Evolutionary conservation across 805 yeast genomes (phyloP).

Genomic region (Cyberlindnera suaveolens): DNA sequence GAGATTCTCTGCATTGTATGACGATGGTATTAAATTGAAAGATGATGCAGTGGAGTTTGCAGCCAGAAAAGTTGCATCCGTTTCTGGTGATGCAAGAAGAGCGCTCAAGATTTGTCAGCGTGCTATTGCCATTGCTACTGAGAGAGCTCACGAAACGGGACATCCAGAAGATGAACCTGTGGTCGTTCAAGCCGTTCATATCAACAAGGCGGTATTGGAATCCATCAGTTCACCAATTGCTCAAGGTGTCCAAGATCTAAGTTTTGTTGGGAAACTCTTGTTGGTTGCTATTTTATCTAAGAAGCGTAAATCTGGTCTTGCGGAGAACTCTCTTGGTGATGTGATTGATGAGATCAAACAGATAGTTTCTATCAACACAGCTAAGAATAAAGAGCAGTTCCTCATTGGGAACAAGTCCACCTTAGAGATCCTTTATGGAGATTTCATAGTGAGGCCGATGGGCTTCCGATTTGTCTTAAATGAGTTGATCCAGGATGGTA

Average conservation of each 20-base stretch:
- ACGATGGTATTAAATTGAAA: slow-evolving; percentile 32
- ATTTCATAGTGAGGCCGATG: slow-evolving; percentile 41
- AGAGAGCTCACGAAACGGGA: slow-evolving; percentile 2
- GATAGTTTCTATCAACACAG: slow-evolving; percentile 36
- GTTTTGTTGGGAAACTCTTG: slow-evolving; percentile 67
- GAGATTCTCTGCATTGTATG: slow-evolving; percentile 47
- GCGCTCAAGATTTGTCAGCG: slow-evolving; percentile 83
- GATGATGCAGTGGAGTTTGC: slow-evolving; percentile 87
- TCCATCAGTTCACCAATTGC: slow-evolving; percentile 71
- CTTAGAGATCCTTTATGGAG: slow-evolving; percentile 29
- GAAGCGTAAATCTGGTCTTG: slow-evolving; percentile 58
- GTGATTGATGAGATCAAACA: slow-evolving; percentile 70
- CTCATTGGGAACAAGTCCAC: slow-evolving; percentile 27
- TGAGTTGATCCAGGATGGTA: slow-evolving; percentile 75
- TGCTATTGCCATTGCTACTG: slow-evolving; percentile 74
- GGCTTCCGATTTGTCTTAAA: slow-evolving; percentile 55
- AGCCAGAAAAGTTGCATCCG: slow-evolving; percentile 89
- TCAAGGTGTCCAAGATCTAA: slow-evolving; percentile 47
- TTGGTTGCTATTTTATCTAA: slow-evolving; percentile 62
- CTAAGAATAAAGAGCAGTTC: slow-evolving; percentile 21
- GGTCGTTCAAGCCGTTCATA: slow-evolving; percentile 64
- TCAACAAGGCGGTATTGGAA: slow-evolving; percentile 74
- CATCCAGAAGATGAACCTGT: slow-evolving; percentile 23
- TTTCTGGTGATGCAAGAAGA: slow-evolving; percentile 95
- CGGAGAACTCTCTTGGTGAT: slow-evolving; percentile 70